Percentiles rank a stretch among this genome's conserved stretches.
Evolutionary conservation across 495 filamentous ascomycete species (phyloP).

Genomic region (Bacidia rubella): DNA sequence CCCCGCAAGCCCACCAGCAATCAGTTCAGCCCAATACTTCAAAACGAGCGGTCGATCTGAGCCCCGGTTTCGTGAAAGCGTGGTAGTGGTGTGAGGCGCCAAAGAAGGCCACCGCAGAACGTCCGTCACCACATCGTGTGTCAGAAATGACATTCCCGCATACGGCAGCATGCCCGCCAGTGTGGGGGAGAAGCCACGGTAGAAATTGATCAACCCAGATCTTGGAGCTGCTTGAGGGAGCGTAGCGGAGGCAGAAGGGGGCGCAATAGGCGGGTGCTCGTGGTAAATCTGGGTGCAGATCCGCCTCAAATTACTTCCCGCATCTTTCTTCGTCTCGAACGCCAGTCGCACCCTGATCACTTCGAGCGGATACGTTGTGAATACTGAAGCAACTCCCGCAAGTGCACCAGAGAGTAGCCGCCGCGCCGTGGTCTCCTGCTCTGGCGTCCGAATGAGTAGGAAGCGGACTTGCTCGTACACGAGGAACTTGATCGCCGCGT

Average conservation of each 20-base stretch:
- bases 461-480: slow-evolving; percentile 91
- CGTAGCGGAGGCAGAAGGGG: slow-evolving; percentile 13
- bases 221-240: slow-evolving; percentile 33
- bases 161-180: slow-evolving; percentile 91
- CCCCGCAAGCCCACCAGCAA: slow-evolving; percentile 72
- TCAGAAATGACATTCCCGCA: slow-evolving; percentile 92
- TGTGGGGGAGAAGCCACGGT: slow-evolving; percentile 83
- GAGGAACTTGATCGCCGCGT: slow-evolving; percentile 93
- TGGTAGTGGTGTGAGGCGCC: slow-evolving; percentile 53
- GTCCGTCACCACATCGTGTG: slow-evolving; percentile 79
- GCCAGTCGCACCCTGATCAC: slow-evolving; percentile 84
- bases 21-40: slow-evolving; percentile 68
- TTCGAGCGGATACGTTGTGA: slow-evolving; percentile 91
- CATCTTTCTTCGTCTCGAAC: slow-evolving; percentile 69
- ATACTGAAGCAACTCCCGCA: slow-evolving; percentile 80
- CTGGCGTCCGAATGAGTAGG: slow-evolving; percentile 49
- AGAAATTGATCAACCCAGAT: slow-evolving; percentile 76
- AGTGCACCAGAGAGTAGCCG: slow-evolving; percentile 65
- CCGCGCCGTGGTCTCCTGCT: slow-evolving; percentile 68
- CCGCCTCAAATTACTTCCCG: slow-evolving; percentile 42
- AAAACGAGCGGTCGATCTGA: slow-evolving; percentile 38
- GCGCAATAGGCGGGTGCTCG: slow-evolving; percentile 37
- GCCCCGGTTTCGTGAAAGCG: slow-evolving; percentile 23
- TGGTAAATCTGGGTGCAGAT: slow-evolving; percentile 77
- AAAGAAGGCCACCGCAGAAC: slow-evolving; percentile 53